Conservation (phyloP, 2,329 filamentous ascomycete genomes). For the Thielaviopsis euricoi region DNA sequence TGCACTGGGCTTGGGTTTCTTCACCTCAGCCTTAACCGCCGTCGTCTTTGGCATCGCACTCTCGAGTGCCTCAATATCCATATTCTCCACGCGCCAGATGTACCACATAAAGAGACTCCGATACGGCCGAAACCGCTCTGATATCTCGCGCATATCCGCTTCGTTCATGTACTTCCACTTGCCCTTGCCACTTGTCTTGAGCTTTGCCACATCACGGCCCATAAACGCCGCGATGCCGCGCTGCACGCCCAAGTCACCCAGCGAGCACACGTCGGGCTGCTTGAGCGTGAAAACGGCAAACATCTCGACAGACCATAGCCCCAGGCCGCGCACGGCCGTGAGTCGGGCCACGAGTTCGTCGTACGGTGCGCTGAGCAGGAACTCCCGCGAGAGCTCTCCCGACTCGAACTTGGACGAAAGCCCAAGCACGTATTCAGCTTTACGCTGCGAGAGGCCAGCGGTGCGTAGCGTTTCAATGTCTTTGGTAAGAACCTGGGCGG, state of each 20-base stretch:
- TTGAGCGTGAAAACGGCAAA: conserved; percentile 94
- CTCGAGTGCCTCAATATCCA: conserved; percentile 48
- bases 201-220: conserved; percentile 66
- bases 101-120: conserved; percentile 96
- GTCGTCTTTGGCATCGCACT: conserved; percentile 19
- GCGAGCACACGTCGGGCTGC: conserved; percentile 81
- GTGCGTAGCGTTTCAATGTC: conserved; percentile 55
- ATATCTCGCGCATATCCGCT: conserved; percentile 73
- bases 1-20: not conserved
- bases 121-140: conserved; percentile 70
- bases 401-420: conserved; percentile 62
- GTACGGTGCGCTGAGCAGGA: conserved; percentile 46
- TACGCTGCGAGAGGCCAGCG: conserved; percentile 80
- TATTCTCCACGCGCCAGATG: conserved; percentile 80
- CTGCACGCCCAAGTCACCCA: conserved; percentile 87
- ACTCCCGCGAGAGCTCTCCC: conserved; percentile 33
- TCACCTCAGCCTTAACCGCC: too few relatives aligned
- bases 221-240: conserved; percentile 80
- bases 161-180: conserved; percentile 99
- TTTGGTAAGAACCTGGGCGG: conserved; percentile 50
- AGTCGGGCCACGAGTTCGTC: conserved; percentile 72
- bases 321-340: conserved; percentile 72
- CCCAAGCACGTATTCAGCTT: conserved; percentile 86
- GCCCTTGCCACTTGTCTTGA: conserved; percentile 54
- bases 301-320: conserved; percentile 92